A percentile compares a stretch with the other conserved stretches of the same genome.
Conservation (phyloP, 164 flowering plant species). For the Vitis vinifera region ASM3070453v1 NC_081812.1:19652501-19653000, state of each 20-base stretch:
- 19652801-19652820: constrained; percentile 48
- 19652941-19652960: constrained; percentile 73
- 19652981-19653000: constrained; percentile 29
- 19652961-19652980: constrained; percentile 51
- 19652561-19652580: constrained; percentile 32
- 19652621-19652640: constrained; percentile 57
- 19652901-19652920: constrained; percentile 57
- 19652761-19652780: constrained; percentile 52
- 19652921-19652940: constrained; percentile 73
- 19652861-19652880: constrained; percentile 78
- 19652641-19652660: constrained; percentile 48
- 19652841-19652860: constrained; percentile 93
- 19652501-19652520: constrained; percentile 76
- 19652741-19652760: too few species aligned
- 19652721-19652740: too few species aligned
- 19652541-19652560: constrained; percentile 14
- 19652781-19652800: constrained; percentile 83
- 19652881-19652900: constrained; percentile 88
- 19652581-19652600: constrained; percentile 73
- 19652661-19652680: not conserved
- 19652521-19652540: constrained; percentile 25
- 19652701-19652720: too few species aligned
- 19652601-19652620: constrained; percentile 48
- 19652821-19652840: constrained; percentile 65
- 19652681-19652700: too few species aligned